These are phyloP conservation scores for Penicillium sp. DNA, from an alignment of 2,329 filamentous ascomycete genomes.

Conservation along the genomic window DNA sequence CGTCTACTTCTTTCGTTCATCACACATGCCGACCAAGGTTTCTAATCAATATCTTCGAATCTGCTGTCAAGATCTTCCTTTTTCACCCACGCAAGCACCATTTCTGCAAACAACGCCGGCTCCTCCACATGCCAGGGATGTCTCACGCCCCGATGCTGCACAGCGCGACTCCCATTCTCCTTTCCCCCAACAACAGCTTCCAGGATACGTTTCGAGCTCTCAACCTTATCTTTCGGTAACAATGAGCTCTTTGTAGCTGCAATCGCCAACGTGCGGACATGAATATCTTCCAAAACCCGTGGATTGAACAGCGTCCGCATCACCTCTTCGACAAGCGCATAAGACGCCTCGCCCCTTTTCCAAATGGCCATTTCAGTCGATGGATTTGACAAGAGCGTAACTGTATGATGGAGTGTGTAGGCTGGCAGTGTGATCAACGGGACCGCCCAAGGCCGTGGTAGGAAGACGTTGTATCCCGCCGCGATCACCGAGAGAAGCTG, in stretches of 20 bases:
- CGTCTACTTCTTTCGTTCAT: no score
- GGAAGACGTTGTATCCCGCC: conserved; percentile 11
- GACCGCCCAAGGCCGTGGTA: neutral
- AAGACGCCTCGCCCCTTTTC: conserved; percentile 4
- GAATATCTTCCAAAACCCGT: conserved; percentile 4
- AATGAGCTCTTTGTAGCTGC: neutral
- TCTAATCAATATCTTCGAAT: conserved; percentile 9
- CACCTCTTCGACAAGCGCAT: conserved; percentile 6
- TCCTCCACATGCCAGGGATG: conserved; percentile 12
- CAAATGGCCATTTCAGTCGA: conserved; percentile 1
- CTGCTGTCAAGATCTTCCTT: neutral
- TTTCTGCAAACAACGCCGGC: conserved; percentile 5
- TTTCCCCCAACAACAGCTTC: conserved; percentile 4
- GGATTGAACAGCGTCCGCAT: conserved; percentile 6
- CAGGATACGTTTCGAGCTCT: conserved; percentile 5
- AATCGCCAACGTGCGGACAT: conserved; percentile 7
- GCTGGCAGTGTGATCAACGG: neutral
- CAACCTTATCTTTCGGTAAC: conserved; percentile 5
- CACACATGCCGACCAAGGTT: neutral
- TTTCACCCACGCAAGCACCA: conserved; percentile 5
- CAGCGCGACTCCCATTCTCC: conserved; percentile 10
- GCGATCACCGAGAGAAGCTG: conserved; percentile 8
- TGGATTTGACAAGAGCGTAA: neutral
- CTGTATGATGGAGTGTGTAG: conserved; percentile 2
- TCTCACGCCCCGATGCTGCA: conserved; percentile 5